Evolutionary conservation across 352 stramenopile species (phyloP), one percentile per base, ranked within the genome.

Genomic region (Globisporangium nunn): DNA sequence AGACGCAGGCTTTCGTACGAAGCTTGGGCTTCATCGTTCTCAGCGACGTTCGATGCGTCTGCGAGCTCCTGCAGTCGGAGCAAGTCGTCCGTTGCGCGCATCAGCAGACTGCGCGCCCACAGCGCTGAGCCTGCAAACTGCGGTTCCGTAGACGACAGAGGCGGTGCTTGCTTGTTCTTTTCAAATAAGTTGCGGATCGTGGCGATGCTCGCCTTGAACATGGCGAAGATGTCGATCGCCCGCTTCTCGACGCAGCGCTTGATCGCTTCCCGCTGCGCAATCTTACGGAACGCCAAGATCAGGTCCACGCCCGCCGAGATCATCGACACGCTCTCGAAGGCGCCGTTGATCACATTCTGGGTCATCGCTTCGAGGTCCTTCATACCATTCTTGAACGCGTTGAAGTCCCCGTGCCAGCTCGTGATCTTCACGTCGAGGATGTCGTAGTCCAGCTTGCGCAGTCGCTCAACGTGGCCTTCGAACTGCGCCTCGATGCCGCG

Each of bases 281-380:
- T 90, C 48, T 80, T 87, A 65, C 94, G 81, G 60, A 98, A 98
- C 23, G 93, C 91, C 28, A 97, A 82, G 7, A 98, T 85, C 59
- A 98, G 75, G 23, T 96, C 91, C 3, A 98, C 91, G 10, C 85
- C 88, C 11, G 86, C 78, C 4, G 78, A 68, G 11, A 98, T 86
- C 8, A 88, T 95, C 6, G 87, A 91, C 7, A 98, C 70, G 50
- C 79, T 94, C 41, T 98, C 95, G 50, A 98, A 98, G 0, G 90
- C 89, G 4, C 81, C 85, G 54, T 97, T 97, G 61, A 98, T 98
- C 5, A 98, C 88, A 52, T 98, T 98, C 46, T 93, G 83, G 2
- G 93, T 97, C 92, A 98, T 98, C 0, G 93, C 93, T 55, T 98
- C 95, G 3, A 98, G 70, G 59, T 98, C 95, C 64, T 98, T 98